These are phyloP conservation scores for Coffea humblotiana DNA, from an alignment of 305 asterid species.

Conservation along the genomic window DNA sequence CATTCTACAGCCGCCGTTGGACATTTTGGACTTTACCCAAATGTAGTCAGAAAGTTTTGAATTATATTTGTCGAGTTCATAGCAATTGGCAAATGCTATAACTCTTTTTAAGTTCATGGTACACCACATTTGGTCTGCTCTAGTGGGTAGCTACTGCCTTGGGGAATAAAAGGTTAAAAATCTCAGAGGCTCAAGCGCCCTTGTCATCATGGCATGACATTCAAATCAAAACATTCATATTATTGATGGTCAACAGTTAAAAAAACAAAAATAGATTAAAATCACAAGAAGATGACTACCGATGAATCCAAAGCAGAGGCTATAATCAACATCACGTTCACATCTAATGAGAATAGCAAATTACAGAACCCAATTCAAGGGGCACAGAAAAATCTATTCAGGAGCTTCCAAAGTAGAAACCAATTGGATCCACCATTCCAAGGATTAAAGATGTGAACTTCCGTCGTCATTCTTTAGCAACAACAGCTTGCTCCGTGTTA, in stretches of 20 bases:
- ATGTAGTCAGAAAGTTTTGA: neutral
- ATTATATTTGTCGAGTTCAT: neutral
- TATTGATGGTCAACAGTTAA: conserved; percentile 1
- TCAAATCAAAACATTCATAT: conserved; percentile 7
- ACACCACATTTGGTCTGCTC: neutral
- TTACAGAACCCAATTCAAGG: conserved; percentile 1
- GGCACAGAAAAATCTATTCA: conserved; percentile 11
- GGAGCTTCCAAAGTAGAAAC: neutral
- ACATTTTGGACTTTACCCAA: neutral
- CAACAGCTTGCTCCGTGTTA: conserved; percentile 23
- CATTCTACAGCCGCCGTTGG: neutral
- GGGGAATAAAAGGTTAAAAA: neutral
- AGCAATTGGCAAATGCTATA: neutral
- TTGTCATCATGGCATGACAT: neutral
- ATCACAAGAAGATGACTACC: neutral
- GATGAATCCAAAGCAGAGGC: conserved; percentile 4
- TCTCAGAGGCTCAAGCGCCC: neutral
- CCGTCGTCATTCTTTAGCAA: conserved; percentile 23
- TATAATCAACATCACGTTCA: neutral
- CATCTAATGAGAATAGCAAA: neutral
- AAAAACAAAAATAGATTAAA: neutral
- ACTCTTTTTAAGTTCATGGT: neutral
- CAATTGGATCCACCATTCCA: neutral
- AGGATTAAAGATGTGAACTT: neutral
- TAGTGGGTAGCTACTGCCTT: neutral